Percentiles rank a stretch among this genome's conserved stretches.
phyloP scores from a whole-genome alignment of 2,329 filamentous ascomycete genomes.

The Seiridium cupressi region DNA sequence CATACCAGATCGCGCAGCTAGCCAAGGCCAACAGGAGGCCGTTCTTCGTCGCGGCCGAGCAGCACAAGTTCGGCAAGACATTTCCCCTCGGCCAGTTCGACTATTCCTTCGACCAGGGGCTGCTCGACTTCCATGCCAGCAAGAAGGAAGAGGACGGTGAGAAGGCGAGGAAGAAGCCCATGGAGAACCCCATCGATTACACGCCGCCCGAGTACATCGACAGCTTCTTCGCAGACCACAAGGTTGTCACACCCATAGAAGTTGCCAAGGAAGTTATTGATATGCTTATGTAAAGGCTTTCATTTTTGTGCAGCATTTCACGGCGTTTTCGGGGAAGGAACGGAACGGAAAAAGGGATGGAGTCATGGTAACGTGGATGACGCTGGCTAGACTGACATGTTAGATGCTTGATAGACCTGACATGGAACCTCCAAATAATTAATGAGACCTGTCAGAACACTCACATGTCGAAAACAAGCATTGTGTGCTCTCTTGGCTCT shows the following conservation, averaged over 20 bases:
- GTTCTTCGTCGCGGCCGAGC: constrained; percentile 91
- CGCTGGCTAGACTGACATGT: too few species aligned
- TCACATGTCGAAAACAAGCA: too few species aligned
- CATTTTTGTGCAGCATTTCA: constrained; percentile 4
- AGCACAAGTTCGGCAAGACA: constrained; percentile 91
- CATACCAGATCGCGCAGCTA: constrained; percentile 80
- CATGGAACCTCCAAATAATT: neutral
- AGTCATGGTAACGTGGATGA: too few species aligned
- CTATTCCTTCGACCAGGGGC: constrained; percentile 33
- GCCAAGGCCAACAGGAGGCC: constrained; percentile 64
- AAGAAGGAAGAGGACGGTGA: constrained; percentile 10
- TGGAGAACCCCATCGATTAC: constrained; percentile 21
- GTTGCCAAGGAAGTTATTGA: constrained; percentile 30
- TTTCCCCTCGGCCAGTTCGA: constrained; percentile 74
- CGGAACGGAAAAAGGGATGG: neutral
- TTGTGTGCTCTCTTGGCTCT: too few species aligned
- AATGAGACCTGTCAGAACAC: too few species aligned
- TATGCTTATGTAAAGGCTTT: constrained; percentile 22
- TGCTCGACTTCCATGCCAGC: constrained; percentile 28
- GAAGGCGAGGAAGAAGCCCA: constrained; percentile 8
- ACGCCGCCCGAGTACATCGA: constrained; percentile 28
- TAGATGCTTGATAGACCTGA: neutral
- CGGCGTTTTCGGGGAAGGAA: neutral
- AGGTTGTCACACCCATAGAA: constrained; percentile 24
- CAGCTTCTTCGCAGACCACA: constrained; percentile 27